phyloP scores from a whole-genome alignment of 805 yeast genomes.

The Metschnikowia lochheadii region DNA sequence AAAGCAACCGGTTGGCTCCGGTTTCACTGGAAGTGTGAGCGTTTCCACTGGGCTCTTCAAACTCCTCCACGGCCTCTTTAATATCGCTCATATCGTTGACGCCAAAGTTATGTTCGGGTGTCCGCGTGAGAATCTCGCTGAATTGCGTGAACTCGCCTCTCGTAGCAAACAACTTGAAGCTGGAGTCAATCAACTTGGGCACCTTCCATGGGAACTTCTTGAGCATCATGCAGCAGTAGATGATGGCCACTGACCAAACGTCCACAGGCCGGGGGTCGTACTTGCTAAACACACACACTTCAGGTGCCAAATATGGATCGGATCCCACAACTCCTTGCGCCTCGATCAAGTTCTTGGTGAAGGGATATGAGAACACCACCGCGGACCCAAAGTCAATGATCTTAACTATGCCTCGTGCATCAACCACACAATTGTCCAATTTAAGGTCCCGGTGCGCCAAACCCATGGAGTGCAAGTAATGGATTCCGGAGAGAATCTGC shows the following conservation, averaged over 20 bases:
- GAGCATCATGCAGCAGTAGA: slow-evolving; percentile 87
- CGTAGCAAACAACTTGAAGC: slow-evolving; percentile 78
- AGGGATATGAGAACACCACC: slow-evolving; percentile 86
- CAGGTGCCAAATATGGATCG: slow-evolving; percentile 90
- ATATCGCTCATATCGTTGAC: slow-evolving; percentile 19
- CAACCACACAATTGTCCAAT: slow-evolving; percentile 87
- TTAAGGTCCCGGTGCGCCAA: slow-evolving; percentile 89
- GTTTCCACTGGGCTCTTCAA: slow-evolving; percentile 15
- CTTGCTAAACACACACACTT: slow-evolving; percentile 74
- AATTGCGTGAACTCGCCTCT: slow-evolving; percentile 61
- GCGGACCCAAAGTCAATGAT: slow-evolving; percentile 93
- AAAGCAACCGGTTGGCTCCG: slow-evolving; percentile 68
- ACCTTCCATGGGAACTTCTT: slow-evolving; percentile 95
- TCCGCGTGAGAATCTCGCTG: slow-evolving; percentile 53
- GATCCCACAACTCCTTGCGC: slow-evolving; percentile 85
- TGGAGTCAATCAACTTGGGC: slow-evolving; percentile 75
- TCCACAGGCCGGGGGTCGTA: slow-evolving; percentile 94
- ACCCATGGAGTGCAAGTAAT: slow-evolving; percentile 79
- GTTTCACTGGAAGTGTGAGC: slow-evolving; percentile 61
- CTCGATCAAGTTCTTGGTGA: slow-evolving; percentile 64
- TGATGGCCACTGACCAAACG: slow-evolving; percentile 89
- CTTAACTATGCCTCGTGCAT: slow-evolving; percentile 77
- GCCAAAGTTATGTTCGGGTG: slow-evolving; percentile 37
- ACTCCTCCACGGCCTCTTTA: slow-evolving; percentile 19
- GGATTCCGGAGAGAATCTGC: slow-evolving; percentile 76